phyloP scores from a whole-genome alignment of 768 basidiomycete species.

The Sarcomyxa edulis region DNA sequence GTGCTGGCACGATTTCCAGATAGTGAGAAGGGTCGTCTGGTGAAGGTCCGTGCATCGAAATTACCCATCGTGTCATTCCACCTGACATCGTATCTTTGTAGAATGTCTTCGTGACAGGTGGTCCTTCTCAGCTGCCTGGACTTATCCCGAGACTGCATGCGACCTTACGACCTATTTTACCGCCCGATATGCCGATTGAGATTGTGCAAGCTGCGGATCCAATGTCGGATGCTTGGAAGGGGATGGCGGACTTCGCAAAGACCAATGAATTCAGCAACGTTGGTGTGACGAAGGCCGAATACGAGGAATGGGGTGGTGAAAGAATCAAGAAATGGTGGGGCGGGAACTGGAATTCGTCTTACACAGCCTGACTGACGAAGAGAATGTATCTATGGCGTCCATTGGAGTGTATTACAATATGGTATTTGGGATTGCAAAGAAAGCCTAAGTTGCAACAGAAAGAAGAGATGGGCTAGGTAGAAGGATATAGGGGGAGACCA shows the following conservation, averaged over 20 bases:
- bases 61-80: no score
- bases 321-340: conserved; percentile 88
- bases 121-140: conserved; percentile 69
- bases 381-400: conserved; percentile 4
- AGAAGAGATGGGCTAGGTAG: conserved; percentile 13
- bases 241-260: conserved; percentile 76
- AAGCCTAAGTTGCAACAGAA: conserved; percentile 15
- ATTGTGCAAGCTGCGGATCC: conserved; percentile 65
- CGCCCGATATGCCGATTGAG: conserved; percentile 71
- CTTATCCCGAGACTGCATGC: conserved; percentile 63
- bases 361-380: neutral
- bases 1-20: conserved; percentile 70
- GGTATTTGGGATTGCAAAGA: conserved; percentile 5
- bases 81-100: conserved; percentile 25
- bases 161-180: conserved; percentile 78
- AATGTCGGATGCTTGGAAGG: conserved; percentile 79
- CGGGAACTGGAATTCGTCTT: conserved; percentile 71
- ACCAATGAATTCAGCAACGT: conserved; percentile 49
- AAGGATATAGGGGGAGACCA: conserved; percentile 8
- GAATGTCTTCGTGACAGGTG: conserved; percentile 90
- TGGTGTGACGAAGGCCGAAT: conserved; percentile 72
- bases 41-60: conserved; percentile 49
- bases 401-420: conserved; percentile 19
- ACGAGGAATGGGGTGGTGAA: conserved; percentile 87
- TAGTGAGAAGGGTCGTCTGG: conserved; percentile 64